Percentiles rank a stretch among this genome's conserved stretches.
Conservation (phyloP, 192 early-diverging fungal species). For the Spizellomyces punctatus region DNA sequence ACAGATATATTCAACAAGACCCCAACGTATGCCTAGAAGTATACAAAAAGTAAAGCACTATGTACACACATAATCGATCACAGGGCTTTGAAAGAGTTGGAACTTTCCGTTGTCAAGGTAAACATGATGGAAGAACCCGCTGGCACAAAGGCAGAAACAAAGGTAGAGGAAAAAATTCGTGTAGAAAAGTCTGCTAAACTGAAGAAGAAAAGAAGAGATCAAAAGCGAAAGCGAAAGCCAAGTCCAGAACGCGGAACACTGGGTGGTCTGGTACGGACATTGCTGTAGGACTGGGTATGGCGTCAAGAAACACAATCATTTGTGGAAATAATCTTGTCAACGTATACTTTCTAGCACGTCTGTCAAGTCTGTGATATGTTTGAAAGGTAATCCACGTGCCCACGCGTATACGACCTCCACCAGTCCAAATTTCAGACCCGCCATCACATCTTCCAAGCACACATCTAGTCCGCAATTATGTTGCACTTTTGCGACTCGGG, state of each 20-base stretch:
- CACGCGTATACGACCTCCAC: conserved; percentile 98
- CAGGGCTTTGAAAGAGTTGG: conserved; percentile 13
- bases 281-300: not conserved
- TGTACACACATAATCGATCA: too few relatives aligned
- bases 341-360: conserved; percentile 80
- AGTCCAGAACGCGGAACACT: not conserved
- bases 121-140: not conserved
- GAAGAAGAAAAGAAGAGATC: not conserved
- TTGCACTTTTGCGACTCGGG: conserved; percentile 74
- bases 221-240: not conserved
- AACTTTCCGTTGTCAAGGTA: conserved; percentile 7
- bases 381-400: conserved; percentile 91
- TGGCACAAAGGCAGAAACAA: too few relatives aligned
- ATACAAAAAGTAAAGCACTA: too few relatives aligned
- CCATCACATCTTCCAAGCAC: conserved; percentile 39
- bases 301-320: too few relatives aligned
- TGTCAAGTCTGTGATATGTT: conserved; percentile 88
- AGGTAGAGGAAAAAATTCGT: not conserved
- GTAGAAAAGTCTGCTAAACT: not conserved
- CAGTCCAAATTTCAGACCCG: conserved; percentile 75
- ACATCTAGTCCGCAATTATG: conserved; percentile 67
- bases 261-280: not conserved
- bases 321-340: conserved; percentile 23
- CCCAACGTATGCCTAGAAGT: too few relatives aligned
- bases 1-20: too few relatives aligned